These are phyloP conservation scores for Zymoseptoria tritici DNA, from an alignment of 2,329 filamentous ascomycete genomes.

Conservation along the genomic window DNA sequence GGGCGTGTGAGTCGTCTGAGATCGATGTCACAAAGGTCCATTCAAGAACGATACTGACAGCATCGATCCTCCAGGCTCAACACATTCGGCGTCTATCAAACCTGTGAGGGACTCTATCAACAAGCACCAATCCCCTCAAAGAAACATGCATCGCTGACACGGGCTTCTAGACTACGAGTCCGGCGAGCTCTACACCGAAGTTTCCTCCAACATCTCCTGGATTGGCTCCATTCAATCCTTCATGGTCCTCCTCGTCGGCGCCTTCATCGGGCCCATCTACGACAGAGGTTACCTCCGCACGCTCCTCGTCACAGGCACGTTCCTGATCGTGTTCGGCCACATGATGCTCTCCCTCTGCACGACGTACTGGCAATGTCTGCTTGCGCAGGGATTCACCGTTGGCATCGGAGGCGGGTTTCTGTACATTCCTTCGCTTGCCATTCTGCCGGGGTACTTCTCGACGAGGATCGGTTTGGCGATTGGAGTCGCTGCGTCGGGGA, in stretches of 20 bases:
- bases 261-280: slow-evolving; percentile 43
- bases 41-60: background rate
- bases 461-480: slow-evolving; percentile 39
- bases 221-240: slow-evolving; percentile 44
- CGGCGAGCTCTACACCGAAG: slow-evolving; percentile 29
- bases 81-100: slow-evolving; percentile 43
- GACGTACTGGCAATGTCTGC: slow-evolving; percentile 44
- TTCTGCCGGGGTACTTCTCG: slow-evolving; percentile 43
- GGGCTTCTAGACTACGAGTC: slow-evolving; percentile 33
- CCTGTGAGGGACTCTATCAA: slow-evolving; percentile 19
- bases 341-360: slow-evolving; percentile 46
- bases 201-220: slow-evolving; percentile 32
- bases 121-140: no score
- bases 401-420: slow-evolving; percentile 39
- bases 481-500: slow-evolving; percentile 40
- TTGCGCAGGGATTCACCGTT: slow-evolving; percentile 44
- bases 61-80: slow-evolving; percentile 27
- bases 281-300: slow-evolving; percentile 42
- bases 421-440: slow-evolving; percentile 41
- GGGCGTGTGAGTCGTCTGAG: slow-evolving; percentile 8
- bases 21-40: background rate
- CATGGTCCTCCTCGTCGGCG: slow-evolving; percentile 40
- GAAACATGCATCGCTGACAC: no score
- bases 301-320: slow-evolving; percentile 36
- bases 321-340: slow-evolving; percentile 42